phyloP scores from a whole-genome alignment of 495 filamentous ascomycete species.

The Hypoxylon trugodes region DNA sequence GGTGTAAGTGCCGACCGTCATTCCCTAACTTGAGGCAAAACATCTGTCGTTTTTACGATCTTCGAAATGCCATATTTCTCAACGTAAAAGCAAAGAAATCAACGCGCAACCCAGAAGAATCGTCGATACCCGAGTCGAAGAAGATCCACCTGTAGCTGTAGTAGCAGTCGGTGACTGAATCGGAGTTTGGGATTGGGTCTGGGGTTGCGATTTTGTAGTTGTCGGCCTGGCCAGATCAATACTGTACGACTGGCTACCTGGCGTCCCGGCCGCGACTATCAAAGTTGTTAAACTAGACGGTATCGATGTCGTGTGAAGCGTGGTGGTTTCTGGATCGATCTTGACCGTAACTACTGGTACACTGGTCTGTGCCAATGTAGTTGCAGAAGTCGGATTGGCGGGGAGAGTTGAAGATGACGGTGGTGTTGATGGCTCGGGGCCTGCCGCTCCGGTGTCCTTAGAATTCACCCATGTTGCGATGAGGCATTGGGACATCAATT shows the following conservation, averaged over 20 bases:
- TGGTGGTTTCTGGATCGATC: constrained; percentile 15
- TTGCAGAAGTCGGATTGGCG: not conserved
- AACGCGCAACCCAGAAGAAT: constrained; percentile 22
- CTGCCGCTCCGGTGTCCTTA: not conserved
- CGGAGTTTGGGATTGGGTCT: not conserved
- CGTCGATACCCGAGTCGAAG: not conserved
- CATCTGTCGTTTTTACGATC: not conserved
- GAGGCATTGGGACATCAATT: constrained; percentile 51
- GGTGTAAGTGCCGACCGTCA: too few relatives aligned
- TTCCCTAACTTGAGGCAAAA: not conserved
- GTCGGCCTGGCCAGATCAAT: constrained; percentile 20
- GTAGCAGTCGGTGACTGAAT: not conserved
- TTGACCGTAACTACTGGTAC: constrained; percentile 26
- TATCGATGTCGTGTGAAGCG: constrained; percentile 22
- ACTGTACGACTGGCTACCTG: constrained; percentile 20
- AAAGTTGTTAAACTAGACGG: constrained; percentile 26
- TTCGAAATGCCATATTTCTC: not conserved
- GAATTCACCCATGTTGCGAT: constrained; percentile 44
- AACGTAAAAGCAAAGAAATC: constrained; percentile 15
- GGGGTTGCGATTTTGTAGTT: not conserved
- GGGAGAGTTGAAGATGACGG: not conserved
- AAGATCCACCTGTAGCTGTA: constrained; percentile 11
- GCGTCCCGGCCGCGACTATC: constrained; percentile 28
- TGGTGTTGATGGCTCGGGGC: constrained; percentile 4
- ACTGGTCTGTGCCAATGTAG: not conserved